Evolutionary conservation across 192 early-diverging fungal species (phyloP).

Genomic region (Umbelopsis sp.): DNA sequence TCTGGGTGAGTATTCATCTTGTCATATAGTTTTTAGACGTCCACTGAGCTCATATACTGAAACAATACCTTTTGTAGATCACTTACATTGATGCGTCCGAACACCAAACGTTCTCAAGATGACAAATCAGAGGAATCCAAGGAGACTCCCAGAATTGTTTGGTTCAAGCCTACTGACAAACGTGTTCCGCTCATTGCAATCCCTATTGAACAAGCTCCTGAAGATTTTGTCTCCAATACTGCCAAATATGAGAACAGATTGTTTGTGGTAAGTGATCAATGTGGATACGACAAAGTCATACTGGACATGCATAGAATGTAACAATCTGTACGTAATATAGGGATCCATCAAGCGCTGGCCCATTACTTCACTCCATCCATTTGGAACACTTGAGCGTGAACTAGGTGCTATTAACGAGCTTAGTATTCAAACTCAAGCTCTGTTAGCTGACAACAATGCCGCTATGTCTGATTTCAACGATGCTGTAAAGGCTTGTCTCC

Average conservation of each 20-base stretch:
- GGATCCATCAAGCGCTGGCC: conserved; percentile 75
- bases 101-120: conserved; percentile 42
- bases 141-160: conserved; percentile 62
- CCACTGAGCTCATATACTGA: not conserved
- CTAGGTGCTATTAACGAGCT: conserved; percentile 81
- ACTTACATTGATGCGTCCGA: conserved; percentile 43
- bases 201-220: conserved; percentile 70
- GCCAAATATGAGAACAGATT: conserved; percentile 55
- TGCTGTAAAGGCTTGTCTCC: conserved; percentile 75
- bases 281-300: not conserved
- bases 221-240: conserved; percentile 70
- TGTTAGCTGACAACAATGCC: conserved; percentile 85
- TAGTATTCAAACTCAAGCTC: conserved; percentile 74
- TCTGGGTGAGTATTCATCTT: conserved; percentile 43
- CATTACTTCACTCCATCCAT: conserved; percentile 68
- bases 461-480: conserved; percentile 70
- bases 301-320: not conserved
- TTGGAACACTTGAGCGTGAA: conserved; percentile 68
- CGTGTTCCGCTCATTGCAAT: conserved; percentile 77
- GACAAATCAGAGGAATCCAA: conserved; percentile 40
- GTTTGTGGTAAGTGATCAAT: conserved; percentile 47
- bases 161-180: conserved; percentile 86
- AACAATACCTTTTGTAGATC: conserved; percentile 13
- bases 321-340: conserved; percentile 17
- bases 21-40: not conserved